Base-by-base conservation (phyloP, 352 stramenopile species). In the Phytopythium chamaehyphon region DNA sequence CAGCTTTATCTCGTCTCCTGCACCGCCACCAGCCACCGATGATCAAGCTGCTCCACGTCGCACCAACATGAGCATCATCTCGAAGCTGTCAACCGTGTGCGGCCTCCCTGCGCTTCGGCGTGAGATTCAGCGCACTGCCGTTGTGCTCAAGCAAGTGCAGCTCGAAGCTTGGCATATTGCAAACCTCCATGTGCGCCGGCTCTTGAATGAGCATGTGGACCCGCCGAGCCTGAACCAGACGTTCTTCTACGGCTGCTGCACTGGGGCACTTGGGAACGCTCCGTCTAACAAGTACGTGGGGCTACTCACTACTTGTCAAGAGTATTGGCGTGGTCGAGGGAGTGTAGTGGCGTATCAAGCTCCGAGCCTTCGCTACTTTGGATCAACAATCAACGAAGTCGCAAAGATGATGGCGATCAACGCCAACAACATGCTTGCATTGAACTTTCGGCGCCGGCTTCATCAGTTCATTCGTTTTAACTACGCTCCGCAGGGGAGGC, bases 101-200 rank as follows among this genome's bases (percentile, higher is more conserved):
- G n/a, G n/a, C n/a, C n/a, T n/a, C n/a, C n/a, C n/a, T n/a, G n/a
- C n/a, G n/a, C n/a, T n/a, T n/a, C n/a, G n/a, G n/a, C n/a, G n/a
- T n/a, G 26, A 64, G 51, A 59, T 64, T 40, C 38, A 43, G 40
- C 22, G 38, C 3, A 22, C 24, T 22, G 36, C 40, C 9, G 31
- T 38, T 2, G 35, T 43, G 3, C 59, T 60, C 51, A 56, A 57
- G 38, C 57, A 64, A 36, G 48, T 64, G 1, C 57, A 60, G 35
- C 42, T 64, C 3, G 51, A 64, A 26, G 43, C 26, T 7, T 60
- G 57, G 51, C 47, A 64, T 38, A 40, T 64, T 8, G 47, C 50
- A 6, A 64, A 60, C 40, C 46, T 64, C 4, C 57, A 64, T 39
- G 40, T 52, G 2, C 47, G 49, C 2, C 40, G 57, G 18, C 57